phyloP scores from a whole-genome alignment of 305 asterid genomes.

The Fraxinus nigra region DNA sequence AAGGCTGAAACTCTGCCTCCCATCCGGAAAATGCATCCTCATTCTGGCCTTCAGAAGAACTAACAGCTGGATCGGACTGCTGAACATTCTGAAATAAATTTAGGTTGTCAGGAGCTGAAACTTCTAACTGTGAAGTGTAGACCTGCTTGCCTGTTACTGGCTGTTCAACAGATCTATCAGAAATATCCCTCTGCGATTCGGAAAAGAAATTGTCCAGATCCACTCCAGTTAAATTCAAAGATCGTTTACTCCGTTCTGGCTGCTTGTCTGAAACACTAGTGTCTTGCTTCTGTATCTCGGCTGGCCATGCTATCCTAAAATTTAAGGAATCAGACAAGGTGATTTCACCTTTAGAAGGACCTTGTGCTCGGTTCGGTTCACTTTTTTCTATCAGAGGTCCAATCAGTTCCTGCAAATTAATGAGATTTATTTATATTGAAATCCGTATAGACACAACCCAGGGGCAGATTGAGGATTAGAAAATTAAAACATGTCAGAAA shows the following conservation, averaged over 20 bases:
- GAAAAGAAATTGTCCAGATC: conserved; percentile 61
- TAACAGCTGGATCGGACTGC: conserved; percentile 40
- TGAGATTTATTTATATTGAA: conserved; percentile 5
- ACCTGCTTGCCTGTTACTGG: conserved; percentile 25
- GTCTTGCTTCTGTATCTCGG: conserved; percentile 42
- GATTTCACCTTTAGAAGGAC: conserved; percentile 39
- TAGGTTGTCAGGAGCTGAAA: conserved; percentile 37
- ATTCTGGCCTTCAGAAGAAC: conserved; percentile 30
- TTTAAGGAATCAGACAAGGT: conserved; percentile 60
- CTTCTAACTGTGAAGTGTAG: conserved; percentile 31
- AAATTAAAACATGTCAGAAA: conserved; percentile 15
- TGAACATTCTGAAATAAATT: conserved; percentile 49
- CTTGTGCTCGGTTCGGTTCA: conserved; percentile 43
- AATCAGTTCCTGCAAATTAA: conserved; percentile 66
- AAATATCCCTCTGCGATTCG: conserved; percentile 30
- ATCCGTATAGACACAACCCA: conserved; percentile 6
- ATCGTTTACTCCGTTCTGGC: conserved; percentile 35
- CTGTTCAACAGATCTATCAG: conserved; percentile 35
- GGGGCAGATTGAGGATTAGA: background rate
- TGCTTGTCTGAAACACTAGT: conserved; percentile 28
- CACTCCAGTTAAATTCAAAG: conserved; percentile 40
- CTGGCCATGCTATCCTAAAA: conserved; percentile 52
- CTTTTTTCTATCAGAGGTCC: conserved; percentile 34
- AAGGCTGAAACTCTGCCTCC: conserved; percentile 75
- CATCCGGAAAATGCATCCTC: conserved; percentile 49